phyloP scores from a whole-genome alignment of 2,329 filamentous ascomycete genomes.

The Xylaria sp. region DNA sequence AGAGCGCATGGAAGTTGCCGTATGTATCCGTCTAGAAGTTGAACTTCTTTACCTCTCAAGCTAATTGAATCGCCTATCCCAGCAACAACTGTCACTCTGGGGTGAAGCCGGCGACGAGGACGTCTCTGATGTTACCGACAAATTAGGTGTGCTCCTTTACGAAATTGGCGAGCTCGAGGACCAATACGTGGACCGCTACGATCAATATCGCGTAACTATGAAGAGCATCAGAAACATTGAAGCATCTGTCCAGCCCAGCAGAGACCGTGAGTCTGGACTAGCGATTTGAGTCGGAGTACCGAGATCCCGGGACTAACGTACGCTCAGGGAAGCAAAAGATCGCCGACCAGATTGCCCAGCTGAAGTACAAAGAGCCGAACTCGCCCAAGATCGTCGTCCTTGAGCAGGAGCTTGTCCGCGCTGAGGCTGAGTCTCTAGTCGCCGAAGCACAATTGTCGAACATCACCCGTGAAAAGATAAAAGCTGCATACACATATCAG shows the following conservation, averaged over 20 bases:
- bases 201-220: conserved; percentile 98
- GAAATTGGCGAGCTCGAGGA: conserved; percentile 98
- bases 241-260: conserved; percentile 95
- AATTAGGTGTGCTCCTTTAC: conserved; percentile 96
- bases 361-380: conserved; percentile 99
- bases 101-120: conserved; percentile 96
- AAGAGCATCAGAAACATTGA: conserved; percentile 99
- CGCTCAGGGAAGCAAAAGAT: conserved; percentile 94
- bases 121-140: conserved; percentile 98
- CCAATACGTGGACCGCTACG: conserved; percentile 97
- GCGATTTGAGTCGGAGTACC: background rate
- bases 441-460: conserved; percentile 98
- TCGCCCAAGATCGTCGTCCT: conserved; percentile 97
- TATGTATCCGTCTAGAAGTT: conserved; percentile 62
- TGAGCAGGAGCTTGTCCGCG: conserved; percentile 97
- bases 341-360: conserved; percentile 96
- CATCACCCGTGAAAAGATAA: conserved; percentile 99
- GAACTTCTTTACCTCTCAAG: conserved; percentile 17
- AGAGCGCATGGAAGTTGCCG: conserved; percentile 98
- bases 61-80: conserved; percentile 31
- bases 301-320: conserved; percentile 38
- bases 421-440: conserved; percentile 98
- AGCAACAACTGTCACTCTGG: conserved; percentile 99
- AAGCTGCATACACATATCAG: conserved; percentile 97
- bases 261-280: conserved; percentile 78